Conservation (phyloP, 345 rosid genomes). For the Carallia pectinifolia region DNA sequence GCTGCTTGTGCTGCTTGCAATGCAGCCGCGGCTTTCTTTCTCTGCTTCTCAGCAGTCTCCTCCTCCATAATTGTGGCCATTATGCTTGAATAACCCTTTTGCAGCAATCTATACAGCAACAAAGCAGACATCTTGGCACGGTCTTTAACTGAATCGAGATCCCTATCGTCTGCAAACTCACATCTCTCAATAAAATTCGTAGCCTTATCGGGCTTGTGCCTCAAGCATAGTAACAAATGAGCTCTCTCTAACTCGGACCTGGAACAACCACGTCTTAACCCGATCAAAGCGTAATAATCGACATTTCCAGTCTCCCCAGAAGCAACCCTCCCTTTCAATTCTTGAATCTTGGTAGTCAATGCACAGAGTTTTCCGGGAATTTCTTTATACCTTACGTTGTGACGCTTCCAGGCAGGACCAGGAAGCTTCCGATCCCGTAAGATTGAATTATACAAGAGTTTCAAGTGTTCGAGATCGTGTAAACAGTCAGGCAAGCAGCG, state of each 20-base stretch:
- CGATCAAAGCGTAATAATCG: slow-evolving; percentile 71
- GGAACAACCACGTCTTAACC: slow-evolving; percentile 69
- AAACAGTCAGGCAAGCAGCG: slow-evolving; percentile 86
- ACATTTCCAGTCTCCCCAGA: slow-evolving; percentile 69
- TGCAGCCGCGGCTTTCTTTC: slow-evolving; percentile 48
- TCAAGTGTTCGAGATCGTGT: slow-evolving; percentile 91
- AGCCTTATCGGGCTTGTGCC: slow-evolving; percentile 82
- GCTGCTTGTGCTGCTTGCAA: slow-evolving; percentile 49
- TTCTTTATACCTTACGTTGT: slow-evolving; percentile 73
- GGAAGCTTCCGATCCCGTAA: slow-evolving; percentile 84
- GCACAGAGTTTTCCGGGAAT: slow-evolving; percentile 80
- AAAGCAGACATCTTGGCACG: slow-evolving; percentile 19
- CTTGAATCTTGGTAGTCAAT: slow-evolving; percentile 58
- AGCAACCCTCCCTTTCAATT: slow-evolving; percentile 68
- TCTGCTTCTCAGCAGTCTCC: slow-evolving; percentile 57
- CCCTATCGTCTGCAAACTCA: slow-evolving; percentile 56
- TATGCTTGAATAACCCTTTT: slow-evolving; percentile 69
- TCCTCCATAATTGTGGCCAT: slow-evolving; percentile 60
- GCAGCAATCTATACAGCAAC: slow-evolving; percentile 77
- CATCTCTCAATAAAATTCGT: slow-evolving; percentile 59
- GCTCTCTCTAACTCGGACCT: slow-evolving; percentile 77
- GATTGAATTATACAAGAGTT: slow-evolving; percentile 80
- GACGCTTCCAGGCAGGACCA: slow-evolving; percentile 94
- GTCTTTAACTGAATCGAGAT: slow-evolving; percentile 60
- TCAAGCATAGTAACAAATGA: slow-evolving; percentile 54